Percentiles rank a stretch among this genome's conserved stretches.
Evolutionary conservation across 805 yeast species (phyloP).

Genomic region (Metschnikowia chrysomelidarum): DNA sequence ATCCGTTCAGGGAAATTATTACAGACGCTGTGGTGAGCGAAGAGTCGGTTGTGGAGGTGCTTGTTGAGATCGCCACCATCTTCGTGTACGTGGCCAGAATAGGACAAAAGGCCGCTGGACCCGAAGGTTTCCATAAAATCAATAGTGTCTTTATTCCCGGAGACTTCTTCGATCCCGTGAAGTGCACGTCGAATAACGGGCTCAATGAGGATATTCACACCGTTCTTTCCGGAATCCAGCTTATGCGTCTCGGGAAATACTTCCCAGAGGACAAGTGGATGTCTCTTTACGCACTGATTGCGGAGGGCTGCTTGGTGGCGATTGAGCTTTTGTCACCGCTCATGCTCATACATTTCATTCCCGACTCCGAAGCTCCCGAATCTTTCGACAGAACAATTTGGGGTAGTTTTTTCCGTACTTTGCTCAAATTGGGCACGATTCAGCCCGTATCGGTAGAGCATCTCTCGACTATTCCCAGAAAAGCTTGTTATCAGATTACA

Average conservation of each 20-base stretch:
- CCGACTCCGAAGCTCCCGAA: conserved; percentile 49
- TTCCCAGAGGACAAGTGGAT: conserved; percentile 75
- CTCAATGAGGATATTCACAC: conserved; percentile 42
- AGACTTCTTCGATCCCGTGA: conserved; percentile 39
- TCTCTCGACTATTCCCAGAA: conserved; percentile 67
- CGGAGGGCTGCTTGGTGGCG: conserved; percentile 54
- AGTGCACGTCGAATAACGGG: conserved; percentile 41
- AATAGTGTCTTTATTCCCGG: conserved; percentile 32
- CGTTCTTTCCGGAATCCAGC: conserved; percentile 49
- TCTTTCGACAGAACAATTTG: conserved; percentile 60
- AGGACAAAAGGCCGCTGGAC: conserved; percentile 40
- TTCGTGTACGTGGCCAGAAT: conserved; percentile 54
- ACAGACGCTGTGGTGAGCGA: conserved; percentile 75
- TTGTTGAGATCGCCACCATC: conserved; percentile 67
- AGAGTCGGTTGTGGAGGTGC: conserved; percentile 64
- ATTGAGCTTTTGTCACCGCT: conserved; percentile 53
- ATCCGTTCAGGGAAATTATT: conserved; percentile 63
- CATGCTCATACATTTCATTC: conserved; percentile 50
- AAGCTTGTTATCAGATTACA: conserved; percentile 63
- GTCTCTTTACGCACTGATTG: conserved; percentile 56
- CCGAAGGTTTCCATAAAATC: conserved; percentile 44
- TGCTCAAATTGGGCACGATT: conserved; percentile 59
- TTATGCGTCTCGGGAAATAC: conserved; percentile 51
- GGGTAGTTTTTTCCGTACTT: conserved; percentile 61
- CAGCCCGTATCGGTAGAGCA: conserved; percentile 69